Percentiles rank a stretch among this genome's conserved stretches.
These are phyloP conservation scores for Dipteronia sinensis DNA, from an alignment of 345 rosid genomes.

Conservation along the genomic window DNA sequence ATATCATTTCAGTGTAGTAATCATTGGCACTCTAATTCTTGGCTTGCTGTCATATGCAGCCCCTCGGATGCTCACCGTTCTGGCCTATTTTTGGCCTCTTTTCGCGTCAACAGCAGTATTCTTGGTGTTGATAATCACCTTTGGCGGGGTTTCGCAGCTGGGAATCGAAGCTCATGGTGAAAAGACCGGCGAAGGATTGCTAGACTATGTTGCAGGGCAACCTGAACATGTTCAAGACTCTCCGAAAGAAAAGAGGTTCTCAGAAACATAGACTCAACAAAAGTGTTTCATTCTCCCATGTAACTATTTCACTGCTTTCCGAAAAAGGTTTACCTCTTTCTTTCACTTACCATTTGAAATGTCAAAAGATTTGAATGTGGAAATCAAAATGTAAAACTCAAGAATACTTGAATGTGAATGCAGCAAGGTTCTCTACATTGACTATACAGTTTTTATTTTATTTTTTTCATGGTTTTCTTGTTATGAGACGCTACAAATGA, in stretches of 20 bases:
- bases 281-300: background rate
- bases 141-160: conserved; percentile 63
- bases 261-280: background rate
- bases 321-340: conserved; percentile 5
- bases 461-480: background rate
- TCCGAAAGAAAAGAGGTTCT: background rate
- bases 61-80: conserved; percentile 55
- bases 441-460: background rate
- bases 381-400: background rate
- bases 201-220: conserved; percentile 67
- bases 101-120: conserved; percentile 80
- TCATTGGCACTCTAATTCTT: conserved; percentile 32
- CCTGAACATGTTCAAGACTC: conserved; percentile 33
- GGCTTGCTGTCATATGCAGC: conserved; percentile 49
- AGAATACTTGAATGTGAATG: background rate
- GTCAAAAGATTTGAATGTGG: conserved; percentile 4
- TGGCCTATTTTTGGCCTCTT: conserved; percentile 87
- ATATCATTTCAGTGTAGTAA: conserved; percentile 44
- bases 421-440: background rate
- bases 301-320: conserved; percentile 14
- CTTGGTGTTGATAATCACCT: conserved; percentile 47
- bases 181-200: conserved; percentile 55
- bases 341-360: conserved; percentile 5
- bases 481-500: too few species aligned
- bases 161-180: conserved; percentile 42